Evolutionary conservation across 305 asterid genomes (phyloP).

Genomic region (Fraxinus nigra): DNA sequence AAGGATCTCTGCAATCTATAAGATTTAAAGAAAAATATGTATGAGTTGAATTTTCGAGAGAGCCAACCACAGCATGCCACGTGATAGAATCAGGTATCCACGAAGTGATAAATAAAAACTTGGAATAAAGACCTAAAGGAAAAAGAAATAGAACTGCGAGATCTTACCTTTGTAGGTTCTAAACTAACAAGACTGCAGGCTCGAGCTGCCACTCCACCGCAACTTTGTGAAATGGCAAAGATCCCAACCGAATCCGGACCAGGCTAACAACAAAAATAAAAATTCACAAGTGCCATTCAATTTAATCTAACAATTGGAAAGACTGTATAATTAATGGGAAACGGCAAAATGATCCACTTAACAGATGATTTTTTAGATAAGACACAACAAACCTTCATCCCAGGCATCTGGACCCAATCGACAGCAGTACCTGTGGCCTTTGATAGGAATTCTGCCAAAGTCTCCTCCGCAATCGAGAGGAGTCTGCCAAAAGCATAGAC

Average conservation of each 20-base stretch:
- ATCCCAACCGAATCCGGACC: slow-evolving; percentile 99
- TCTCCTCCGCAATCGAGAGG: slow-evolving; percentile 95
- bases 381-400: slow-evolving; percentile 80
- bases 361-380: not conserved
- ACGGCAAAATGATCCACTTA: not conserved
- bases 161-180: slow-evolving; percentile 80
- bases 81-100: not conserved
- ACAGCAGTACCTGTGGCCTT: slow-evolving; percentile 99
- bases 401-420: slow-evolving; percentile 99
- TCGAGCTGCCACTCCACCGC: slow-evolving; percentile 98
- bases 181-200: slow-evolving; percentile 97
- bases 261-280: slow-evolving; percentile 55
- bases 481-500: slow-evolving; percentile 52
- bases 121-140: not conserved
- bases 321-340: slow-evolving; percentile 1
- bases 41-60: not conserved
- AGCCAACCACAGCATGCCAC: not conserved
- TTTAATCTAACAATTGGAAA: slow-evolving; percentile 5
- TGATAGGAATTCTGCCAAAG: slow-evolving; percentile 98
- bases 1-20: slow-evolving; percentile 87
- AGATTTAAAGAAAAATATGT: slow-evolving; percentile 6
- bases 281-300: not conserved
- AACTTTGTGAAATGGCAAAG: slow-evolving; percentile 87
- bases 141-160: not conserved
- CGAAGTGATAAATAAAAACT: not conserved